Evolutionary conservation across 441 rosid genomes (phyloP).

Genomic region (Adansonia madagascariensis): DNA sequence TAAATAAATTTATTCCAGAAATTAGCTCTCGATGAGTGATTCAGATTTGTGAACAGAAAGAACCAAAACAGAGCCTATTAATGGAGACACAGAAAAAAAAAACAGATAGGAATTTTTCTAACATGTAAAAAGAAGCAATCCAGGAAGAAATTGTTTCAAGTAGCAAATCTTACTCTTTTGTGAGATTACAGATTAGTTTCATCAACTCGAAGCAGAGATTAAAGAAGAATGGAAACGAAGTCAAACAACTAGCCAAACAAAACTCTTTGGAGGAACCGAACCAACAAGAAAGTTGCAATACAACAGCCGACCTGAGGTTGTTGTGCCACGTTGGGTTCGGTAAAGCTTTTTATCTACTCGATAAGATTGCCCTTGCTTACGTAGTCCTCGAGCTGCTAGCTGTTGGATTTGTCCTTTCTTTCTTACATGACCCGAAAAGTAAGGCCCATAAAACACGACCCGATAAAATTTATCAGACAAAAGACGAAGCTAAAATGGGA

Average conservation of each 20-base stretch:
- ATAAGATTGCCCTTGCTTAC: constrained; percentile 12
- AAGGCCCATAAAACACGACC: constrained; percentile 27
- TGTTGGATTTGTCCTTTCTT: constrained; percentile 23
- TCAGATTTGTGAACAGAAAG: not conserved
- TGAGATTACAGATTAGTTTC: not conserved
- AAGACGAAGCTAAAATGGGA: not conserved
- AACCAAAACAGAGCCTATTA: not conserved
- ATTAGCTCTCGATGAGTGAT: not conserved
- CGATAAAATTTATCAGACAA: constrained; percentile 26
- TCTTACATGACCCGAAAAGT: constrained; percentile 13
- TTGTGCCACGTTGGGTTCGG: constrained; percentile 7
- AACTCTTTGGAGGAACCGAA: not conserved
- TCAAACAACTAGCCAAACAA: not conserved
- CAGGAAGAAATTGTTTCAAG: not conserved
- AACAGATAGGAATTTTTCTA: not conserved
- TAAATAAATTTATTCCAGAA: not conserved
- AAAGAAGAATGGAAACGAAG: constrained; percentile 5
- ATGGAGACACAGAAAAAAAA: not conserved
- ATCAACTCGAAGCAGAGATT: constrained; percentile 15
- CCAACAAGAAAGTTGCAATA: not conserved
- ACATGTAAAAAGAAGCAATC: constrained; percentile 13
- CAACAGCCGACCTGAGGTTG: not conserved
- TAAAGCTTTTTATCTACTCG: constrained; percentile 27
- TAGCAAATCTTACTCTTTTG: not conserved
- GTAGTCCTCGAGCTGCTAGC: not conserved